Evolutionary conservation across 345 rosid genomes (phyloP).

Genomic region (Eucalyptus polybractea): DNA sequence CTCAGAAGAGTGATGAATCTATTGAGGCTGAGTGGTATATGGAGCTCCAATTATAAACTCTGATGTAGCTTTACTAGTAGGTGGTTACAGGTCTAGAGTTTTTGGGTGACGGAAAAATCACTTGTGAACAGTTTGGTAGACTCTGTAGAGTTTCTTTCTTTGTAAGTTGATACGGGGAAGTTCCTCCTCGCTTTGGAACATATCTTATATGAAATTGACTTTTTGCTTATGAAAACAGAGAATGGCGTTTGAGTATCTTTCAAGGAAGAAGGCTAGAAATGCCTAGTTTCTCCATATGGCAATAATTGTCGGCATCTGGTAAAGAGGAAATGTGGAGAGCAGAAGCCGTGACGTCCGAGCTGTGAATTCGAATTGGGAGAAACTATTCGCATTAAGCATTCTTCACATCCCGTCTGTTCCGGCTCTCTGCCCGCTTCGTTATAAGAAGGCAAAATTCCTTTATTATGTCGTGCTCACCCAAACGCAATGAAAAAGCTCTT

Average conservation of each 20-base stretch:
- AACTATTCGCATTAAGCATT: not conserved
- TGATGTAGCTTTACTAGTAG: not conserved
- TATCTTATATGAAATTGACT: not conserved
- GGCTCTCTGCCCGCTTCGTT: not conserved
- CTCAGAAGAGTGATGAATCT: not conserved
- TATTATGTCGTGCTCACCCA: not conserved
- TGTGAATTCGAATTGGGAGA: not conserved
- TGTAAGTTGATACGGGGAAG: not conserved
- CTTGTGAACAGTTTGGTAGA: not conserved
- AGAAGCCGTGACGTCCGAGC: not conserved
- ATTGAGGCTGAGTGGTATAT: not conserved
- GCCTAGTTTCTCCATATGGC: not conserved
- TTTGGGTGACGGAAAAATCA: not conserved
- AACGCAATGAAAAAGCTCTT: not conserved
- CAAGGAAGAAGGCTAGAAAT: not conserved
- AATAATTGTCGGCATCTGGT: not conserved
- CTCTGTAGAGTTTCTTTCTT: not conserved
- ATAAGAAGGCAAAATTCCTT: not conserved
- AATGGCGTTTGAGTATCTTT: not conserved
- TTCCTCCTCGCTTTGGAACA: not conserved
- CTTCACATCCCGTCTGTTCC: not conserved
- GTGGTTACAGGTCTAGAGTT: not conserved
- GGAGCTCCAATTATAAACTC: not conserved
- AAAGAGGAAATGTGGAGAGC: not conserved
- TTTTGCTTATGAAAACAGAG: not conserved